A percentile compares a stretch with the other conserved stretches of the same genome.
These are phyloP conservation scores for Backusella psychrophila DNA, from an alignment of 192 early-diverging fungal species.

Conservation along the genomic window DNA sequence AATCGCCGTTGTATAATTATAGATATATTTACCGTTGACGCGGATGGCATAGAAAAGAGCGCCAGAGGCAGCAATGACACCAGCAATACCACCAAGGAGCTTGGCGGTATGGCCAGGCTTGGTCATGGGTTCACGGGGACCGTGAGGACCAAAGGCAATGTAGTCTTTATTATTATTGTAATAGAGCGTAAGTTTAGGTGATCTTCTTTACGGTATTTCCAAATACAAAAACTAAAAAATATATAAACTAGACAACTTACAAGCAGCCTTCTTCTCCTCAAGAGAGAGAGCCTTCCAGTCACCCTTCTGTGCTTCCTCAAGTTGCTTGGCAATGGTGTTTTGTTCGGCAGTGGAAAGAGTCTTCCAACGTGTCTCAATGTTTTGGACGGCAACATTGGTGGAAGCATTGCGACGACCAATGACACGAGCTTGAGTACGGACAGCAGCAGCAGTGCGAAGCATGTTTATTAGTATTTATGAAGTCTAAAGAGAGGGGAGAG, in stretches of 20 bases:
- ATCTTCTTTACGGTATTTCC: background rate
- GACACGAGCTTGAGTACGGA: slow-evolving; percentile 41
- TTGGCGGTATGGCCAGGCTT: slow-evolving; percentile 71
- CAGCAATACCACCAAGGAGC: slow-evolving; percentile 62
- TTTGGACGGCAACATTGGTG: slow-evolving; percentile 45
- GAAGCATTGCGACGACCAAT: slow-evolving; percentile 47
- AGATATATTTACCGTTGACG: slow-evolving; percentile 40
- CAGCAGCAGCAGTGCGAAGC: slow-evolving; percentile 59
- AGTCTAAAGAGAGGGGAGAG: background rate
- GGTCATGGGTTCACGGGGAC: slow-evolving; percentile 72
- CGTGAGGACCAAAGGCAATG: slow-evolving; percentile 94
- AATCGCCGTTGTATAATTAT: slow-evolving; percentile 2
- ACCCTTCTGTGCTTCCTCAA: slow-evolving; percentile 86
- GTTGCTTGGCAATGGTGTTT: slow-evolving; percentile 72
- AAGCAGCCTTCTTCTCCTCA: slow-evolving; percentile 92
- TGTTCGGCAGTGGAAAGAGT: slow-evolving; percentile 75
- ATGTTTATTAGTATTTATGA: slow-evolving; percentile 39
- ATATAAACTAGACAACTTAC: slow-evolving; percentile 41
- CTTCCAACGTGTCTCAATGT: slow-evolving; percentile 62
- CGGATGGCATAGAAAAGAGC: slow-evolving; percentile 63
- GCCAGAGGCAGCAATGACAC: slow-evolving; percentile 48
- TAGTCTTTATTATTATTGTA: slow-evolving; percentile 47
- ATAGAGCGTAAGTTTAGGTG: background rate
- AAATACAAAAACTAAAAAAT: background rate
- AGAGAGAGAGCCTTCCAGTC: slow-evolving; percentile 93